These are phyloP conservation scores for Fusarium napiforme DNA, from an alignment of 2,329 filamentous ascomycete genomes.

Conservation along the genomic window DNA sequence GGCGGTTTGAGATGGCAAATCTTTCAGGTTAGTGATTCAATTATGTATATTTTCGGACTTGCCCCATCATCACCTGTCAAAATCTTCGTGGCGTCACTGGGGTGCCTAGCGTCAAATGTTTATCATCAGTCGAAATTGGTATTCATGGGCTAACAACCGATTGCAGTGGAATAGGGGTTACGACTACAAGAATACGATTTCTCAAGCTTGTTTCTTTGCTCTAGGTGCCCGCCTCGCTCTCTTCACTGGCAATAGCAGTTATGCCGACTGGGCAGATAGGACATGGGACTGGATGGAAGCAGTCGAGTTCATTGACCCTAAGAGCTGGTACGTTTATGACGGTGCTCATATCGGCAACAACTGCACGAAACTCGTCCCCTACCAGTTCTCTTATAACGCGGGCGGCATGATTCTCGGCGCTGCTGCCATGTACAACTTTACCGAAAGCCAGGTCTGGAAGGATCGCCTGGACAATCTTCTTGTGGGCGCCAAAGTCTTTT, in stretches of 20 bases:
- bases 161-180: conserved; percentile 78
- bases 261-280: conserved; percentile 79
- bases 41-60: neutral
- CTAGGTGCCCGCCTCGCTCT: conserved; percentile 74
- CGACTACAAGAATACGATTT: conserved; percentile 78
- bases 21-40: conserved; percentile 58
- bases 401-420: conserved; percentile 74
- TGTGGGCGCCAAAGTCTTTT: conserved; percentile 64
- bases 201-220: conserved; percentile 71
- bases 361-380: conserved; percentile 67
- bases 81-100: neutral
- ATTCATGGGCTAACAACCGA: conserved; percentile 9
- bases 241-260: conserved; percentile 82
- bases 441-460: conserved; percentile 63
- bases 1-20: conserved; percentile 89
- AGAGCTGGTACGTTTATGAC: conserved; percentile 70
- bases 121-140: neutral
- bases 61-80: neutral
- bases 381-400: conserved; percentile 77
- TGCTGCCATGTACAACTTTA: conserved; percentile 76
- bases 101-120: neutral
- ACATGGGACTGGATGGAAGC: conserved; percentile 75
- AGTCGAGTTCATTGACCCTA: conserved; percentile 66
- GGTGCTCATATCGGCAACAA: conserved; percentile 67
- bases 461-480: conserved; percentile 67